A percentile compares a stretch with the other conserved stretches of the same genome.
phyloP scores from a whole-genome alignment of 768 basidiomycete genomes.

The Lactarius hatsudake region DNA sequence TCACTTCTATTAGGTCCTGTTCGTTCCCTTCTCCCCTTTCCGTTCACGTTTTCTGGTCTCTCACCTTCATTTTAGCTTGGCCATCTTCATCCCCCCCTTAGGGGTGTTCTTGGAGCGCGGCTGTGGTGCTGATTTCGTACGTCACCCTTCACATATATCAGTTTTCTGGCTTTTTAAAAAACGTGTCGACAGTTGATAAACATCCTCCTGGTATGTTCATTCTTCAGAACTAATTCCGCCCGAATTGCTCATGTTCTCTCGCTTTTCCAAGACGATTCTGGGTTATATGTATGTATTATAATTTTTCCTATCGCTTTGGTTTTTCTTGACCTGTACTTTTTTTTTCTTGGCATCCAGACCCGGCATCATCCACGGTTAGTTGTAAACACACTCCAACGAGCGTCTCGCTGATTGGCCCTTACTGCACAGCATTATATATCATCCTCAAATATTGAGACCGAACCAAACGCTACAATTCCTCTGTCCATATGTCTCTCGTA shows the following conservation, averaged over 20 bases:
- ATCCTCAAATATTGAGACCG: constrained; percentile 67
- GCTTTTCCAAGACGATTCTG: constrained; percentile 49
- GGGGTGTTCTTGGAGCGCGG: constrained; percentile 90
- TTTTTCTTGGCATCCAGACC: constrained; percentile 44
- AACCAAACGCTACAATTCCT: neutral
- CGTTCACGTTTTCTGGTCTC: neutral
- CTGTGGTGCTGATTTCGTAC: constrained; percentile 70
- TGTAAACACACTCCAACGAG: constrained; percentile 23
- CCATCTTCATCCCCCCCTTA: constrained; percentile 75
- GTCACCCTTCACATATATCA: constrained; percentile 31
- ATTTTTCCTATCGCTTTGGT: neutral
- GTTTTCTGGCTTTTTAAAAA: too few relatives aligned
- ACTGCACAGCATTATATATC: constrained; percentile 65
- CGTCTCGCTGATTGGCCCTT: neutral
- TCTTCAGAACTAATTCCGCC: neutral
- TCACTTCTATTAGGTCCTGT: constrained; percentile 44
- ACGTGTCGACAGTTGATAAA: constrained; percentile 51
- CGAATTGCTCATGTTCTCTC: neutral
- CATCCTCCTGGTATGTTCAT: constrained; percentile 52
- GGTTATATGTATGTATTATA: constrained; percentile 65
- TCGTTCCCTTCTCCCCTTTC: constrained; percentile 10
- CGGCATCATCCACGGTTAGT: constrained; percentile 67
- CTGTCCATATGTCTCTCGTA: neutral
- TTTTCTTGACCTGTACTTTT: constrained; percentile 24
- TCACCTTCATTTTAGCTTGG: constrained; percentile 42